Conservation (phyloP, 2,329 filamentous ascomycete genomes). For the Aspergillus sp. region DNA sequence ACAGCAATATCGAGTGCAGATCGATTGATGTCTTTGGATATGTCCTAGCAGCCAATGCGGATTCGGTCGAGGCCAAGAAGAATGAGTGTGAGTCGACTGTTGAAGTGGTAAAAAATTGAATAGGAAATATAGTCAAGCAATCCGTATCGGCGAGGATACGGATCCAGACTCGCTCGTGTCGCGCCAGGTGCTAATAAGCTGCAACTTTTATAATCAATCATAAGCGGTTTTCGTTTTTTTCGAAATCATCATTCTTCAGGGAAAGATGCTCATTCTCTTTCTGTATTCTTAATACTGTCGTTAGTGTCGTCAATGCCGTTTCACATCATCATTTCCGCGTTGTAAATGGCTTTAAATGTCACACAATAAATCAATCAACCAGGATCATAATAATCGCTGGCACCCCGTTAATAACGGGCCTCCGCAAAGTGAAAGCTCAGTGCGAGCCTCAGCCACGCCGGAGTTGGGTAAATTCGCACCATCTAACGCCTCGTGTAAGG, state of each 20-base stretch:
- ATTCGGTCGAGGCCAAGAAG: not conserved
- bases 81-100: slow-evolving; percentile 3
- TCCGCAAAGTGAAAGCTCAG: slow-evolving; percentile 2
- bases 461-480: not conserved
- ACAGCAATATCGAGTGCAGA: not conserved
- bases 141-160: not conserved
- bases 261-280: slow-evolving; percentile 10
- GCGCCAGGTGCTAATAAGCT: slow-evolving; percentile 1
- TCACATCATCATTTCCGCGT: slow-evolving; percentile 29
- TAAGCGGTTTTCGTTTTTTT: slow-evolving; percentile 11
- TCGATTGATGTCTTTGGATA: not conserved
- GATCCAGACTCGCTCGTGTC: slow-evolving; percentile 6
- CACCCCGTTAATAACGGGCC: slow-evolving; percentile 23
- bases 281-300: slow-evolving; percentile 14
- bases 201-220: slow-evolving; percentile 11
- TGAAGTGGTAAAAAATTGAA: not conserved
- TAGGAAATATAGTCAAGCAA: not conserved
- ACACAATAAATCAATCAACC: slow-evolving; percentile 26
- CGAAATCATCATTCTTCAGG: slow-evolving; percentile 9
- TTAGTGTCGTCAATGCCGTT: slow-evolving; percentile 30
- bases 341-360: slow-evolving; percentile 14
- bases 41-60: not conserved
- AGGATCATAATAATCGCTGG: slow-evolving; percentile 24
- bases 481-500: slow-evolving; percentile 29
- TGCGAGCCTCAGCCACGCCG: not conserved